Base-by-base conservation (phyloP, 1,284 basidiomycete genomes). In the Puccinia triticina region DNA sequence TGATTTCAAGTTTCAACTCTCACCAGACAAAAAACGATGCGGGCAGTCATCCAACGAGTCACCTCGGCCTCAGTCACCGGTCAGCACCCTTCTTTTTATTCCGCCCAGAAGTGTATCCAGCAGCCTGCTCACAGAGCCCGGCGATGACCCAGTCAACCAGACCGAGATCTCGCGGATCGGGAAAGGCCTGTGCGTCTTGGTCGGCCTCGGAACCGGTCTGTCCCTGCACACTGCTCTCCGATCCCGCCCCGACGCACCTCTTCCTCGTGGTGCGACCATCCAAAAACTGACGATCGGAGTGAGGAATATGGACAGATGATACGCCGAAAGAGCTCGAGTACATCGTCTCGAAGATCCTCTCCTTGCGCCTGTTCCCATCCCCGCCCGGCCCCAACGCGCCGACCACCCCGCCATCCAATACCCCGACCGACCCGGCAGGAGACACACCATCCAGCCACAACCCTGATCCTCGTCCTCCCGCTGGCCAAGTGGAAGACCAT, bases 161-260 rank as follows among this genome's bases (percentile, higher is more conserved):
- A 89, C 91, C 84, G 88, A 91, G 34, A 91, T 96, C 83, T 94
- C 94, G 10, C 90, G 90, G 46, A 96, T 96, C 84, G 92, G 92
- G 16, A 89, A 89, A 84, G 95, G 94, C 0, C 88, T 96, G 26
- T 92, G 96, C 90, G 92, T 95, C 43, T 90, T 96, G 23, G 91
- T 96, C 57, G 95, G 94, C 43, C 93, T 96, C 84, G 93, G 92
- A 71, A 89, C 89, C 87, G 93, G 94, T 93, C 88, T 86, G 89
- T 85, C 53, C n/a, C 34, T 53, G 11, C 16, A 57, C 53, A 55
- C 69, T 73, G 67, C 50, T 64, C 53, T 75, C 23, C 81, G 37
- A 61, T 32, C 55, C 64, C 32, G 7, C 26, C 66, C 50, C 50
- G 46, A 67, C 55, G 26, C 71, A 29, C 26, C n/a, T n/a, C n/a